Evolutionary conservation across 768 basidiomycete species (phyloP).

Genomic region (Leccinellum rugosiceps): DNA sequence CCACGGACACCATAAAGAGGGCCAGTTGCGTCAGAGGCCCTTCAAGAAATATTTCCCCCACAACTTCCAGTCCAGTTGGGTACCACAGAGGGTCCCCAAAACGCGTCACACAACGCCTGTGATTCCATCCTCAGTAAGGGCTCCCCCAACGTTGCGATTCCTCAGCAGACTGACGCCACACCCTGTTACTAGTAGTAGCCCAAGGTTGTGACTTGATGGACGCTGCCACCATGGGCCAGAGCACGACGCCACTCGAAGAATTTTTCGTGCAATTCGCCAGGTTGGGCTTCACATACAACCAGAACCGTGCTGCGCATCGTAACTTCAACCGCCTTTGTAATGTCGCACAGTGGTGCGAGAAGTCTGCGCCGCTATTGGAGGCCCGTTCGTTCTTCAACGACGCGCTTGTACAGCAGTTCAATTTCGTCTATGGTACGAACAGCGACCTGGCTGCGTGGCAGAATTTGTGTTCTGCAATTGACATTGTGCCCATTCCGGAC

Average conservation of each 20-base stretch:
- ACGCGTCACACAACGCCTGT: no score
- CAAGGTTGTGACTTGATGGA: background rate
- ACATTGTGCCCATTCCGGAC: constrained; percentile 14
- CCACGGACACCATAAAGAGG: background rate
- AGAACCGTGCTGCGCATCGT: constrained; percentile 10
- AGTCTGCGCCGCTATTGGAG: background rate
- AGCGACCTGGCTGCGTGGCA: constrained; percentile 19
- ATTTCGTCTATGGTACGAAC: constrained; percentile 19
- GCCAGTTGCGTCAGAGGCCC: background rate
- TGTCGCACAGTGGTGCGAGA: background rate
- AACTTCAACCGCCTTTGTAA: constrained; percentile 20
- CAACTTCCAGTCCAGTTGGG: background rate
- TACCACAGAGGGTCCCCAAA: background rate
- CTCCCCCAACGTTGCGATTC: background rate
- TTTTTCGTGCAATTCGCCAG: constrained; percentile 24
- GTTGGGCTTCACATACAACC: constrained; percentile 14
- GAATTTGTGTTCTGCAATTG: constrained; percentile 16
- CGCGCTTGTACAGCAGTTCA: constrained; percentile 27
- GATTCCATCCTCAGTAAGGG: background rate
- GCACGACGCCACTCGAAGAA: constrained; percentile 18
- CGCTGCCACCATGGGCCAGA: constrained; percentile 1
- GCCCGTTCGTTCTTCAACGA: constrained; percentile 11
- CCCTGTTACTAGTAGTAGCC: background rate
- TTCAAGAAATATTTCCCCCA: background rate
- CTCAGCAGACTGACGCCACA: background rate